Evolutionary conservation across 805 yeast species (phyloP), one percentile per base, ranked within the genome.

Genomic region (Suhomyces prunicola): DNA sequence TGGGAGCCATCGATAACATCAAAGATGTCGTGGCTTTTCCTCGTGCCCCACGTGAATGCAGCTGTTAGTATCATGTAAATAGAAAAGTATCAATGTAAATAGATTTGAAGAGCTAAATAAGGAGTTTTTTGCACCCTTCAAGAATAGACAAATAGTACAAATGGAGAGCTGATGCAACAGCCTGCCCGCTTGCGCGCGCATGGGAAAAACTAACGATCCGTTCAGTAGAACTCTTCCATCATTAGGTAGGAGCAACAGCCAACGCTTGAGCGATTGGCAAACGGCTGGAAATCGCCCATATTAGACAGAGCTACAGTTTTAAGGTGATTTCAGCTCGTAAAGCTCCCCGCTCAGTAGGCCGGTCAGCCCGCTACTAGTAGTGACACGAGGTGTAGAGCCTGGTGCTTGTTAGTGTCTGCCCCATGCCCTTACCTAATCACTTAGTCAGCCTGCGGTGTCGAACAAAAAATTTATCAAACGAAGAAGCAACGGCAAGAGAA

Each of bases 11-110:
- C 17, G 92, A 86, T 29, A 94, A 92, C 64, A 83, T 94, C 44
- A 80, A 88, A 59, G 99, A 94, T 61, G 88, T 88, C 7, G 85
- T 89, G 22, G 90, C 97, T 1, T 92, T 93, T 66, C 92, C 96
- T 2, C 75, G 99, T 58, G 82, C 87, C 47, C 86, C 84, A 0
- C 65, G 61, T 9, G 56, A 62, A 19, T 74, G 77, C 52, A 58
- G 59, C 4, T 74, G 79, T 52, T 75, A 56, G 57, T 13, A 19
- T 19, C 19, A 2, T 13, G 40, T 36, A 36, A 15, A 5, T 36
- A 36, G 41, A 36, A 15, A 29, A 33, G 4, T n/a, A 15, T 17
- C 8, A 19, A 15, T 35, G 40, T 41, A 29, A 27, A 39, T 39
- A 39, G 42, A 17, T 39, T 1, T 9, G 24, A 15, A 15, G 40